Base-by-base conservation (phyloP, 2,329 filamentous ascomycete species). In the Cladosporium sp. region DNA sequence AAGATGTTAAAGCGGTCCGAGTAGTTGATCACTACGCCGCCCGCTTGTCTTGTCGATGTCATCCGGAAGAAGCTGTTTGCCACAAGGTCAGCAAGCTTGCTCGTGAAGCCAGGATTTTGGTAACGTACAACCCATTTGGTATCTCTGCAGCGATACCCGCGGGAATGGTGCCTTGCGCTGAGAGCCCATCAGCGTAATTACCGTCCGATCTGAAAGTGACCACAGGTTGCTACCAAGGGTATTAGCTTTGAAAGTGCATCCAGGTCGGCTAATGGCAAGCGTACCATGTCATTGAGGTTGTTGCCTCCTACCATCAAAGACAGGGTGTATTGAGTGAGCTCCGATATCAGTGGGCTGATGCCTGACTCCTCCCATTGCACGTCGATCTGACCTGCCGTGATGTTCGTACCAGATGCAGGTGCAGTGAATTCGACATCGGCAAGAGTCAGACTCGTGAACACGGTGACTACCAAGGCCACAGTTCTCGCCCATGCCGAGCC, bases 1-100 rank as follows among this genome's bases (percentile, higher is more conserved):
- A 80, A 80, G 62, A 90, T 79, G n/a, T 85, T 84, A 77, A 92
- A 92, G 68, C 88, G 87, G 60, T 80, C 72, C 14, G 88, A 90
- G 74, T 84, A 90, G 72, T 85, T 87, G 65, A 83, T 84, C 21
- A 87, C 79, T 3, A 82, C 83, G 34, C 84, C 84, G 34, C 86
- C 84, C 15, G 81, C 81, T 24, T 81, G 80, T 5, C 81, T 83
- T 5, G 82, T 81, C 15, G 87, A 84, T 66, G 85, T 78, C 76
- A 90, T 87, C 68, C 85, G 84, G 18, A 88, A 75, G 75, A 87
- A 89, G 76, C 85, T 87, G 68, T 21, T 24, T 54, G 41, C n/a
- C n/a, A 10, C 24, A 54, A 24, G 41, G 30, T 36, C 57, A 55
- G 60, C 59, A 74, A 74, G 55, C 14, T 18, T 11, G 28, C 5